A percentile compares a stretch with the other conserved stretches of the same genome.
Conservation (phyloP, 164 flowering plant species). For the Cinnamomum micranthum region DNA sequence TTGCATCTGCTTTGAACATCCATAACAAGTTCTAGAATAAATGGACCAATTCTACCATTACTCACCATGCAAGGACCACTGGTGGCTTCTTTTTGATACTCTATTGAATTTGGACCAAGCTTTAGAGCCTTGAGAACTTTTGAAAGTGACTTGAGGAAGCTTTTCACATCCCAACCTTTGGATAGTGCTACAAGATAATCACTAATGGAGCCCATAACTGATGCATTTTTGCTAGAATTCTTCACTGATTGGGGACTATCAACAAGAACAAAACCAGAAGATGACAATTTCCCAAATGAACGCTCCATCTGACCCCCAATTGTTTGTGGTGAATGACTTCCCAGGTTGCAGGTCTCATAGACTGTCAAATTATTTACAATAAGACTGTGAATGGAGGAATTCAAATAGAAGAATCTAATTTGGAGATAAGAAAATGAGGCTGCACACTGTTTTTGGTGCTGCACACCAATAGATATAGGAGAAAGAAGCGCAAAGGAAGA, state of each 20-base stretch:
- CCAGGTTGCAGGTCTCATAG: constrained; percentile 93
- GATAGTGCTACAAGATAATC: constrained; percentile 83
- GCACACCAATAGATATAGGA: background rate
- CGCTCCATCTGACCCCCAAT: constrained; percentile 68
- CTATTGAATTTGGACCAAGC: constrained; percentile 41
- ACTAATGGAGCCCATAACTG: constrained; percentile 80
- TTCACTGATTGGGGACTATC: constrained; percentile 91
- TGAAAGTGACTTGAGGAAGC: constrained; percentile 77
- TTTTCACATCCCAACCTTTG: constrained; percentile 88
- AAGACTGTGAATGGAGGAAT: background rate
- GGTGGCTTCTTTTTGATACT: constrained; percentile 69
- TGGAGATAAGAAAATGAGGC: background rate
- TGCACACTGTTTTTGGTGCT: background rate
- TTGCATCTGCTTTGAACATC: too few relatives aligned
- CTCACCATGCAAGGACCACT: constrained; percentile 71
- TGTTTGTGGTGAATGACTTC: constrained; percentile 78
- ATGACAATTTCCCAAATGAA: constrained; percentile 58
- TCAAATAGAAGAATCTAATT: background rate
- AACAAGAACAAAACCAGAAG: constrained; percentile 79
- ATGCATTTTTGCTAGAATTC: constrained; percentile 62
- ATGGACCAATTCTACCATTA: background rate
- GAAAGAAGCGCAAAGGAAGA: background rate
- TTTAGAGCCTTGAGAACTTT: constrained; percentile 71
- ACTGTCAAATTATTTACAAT: constrained; percentile 38
- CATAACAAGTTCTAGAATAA: too few relatives aligned